Base-by-base conservation (phyloP, 2,329 filamentous ascomycete genomes). In the Pseudodiploospora longispora region DNA sequence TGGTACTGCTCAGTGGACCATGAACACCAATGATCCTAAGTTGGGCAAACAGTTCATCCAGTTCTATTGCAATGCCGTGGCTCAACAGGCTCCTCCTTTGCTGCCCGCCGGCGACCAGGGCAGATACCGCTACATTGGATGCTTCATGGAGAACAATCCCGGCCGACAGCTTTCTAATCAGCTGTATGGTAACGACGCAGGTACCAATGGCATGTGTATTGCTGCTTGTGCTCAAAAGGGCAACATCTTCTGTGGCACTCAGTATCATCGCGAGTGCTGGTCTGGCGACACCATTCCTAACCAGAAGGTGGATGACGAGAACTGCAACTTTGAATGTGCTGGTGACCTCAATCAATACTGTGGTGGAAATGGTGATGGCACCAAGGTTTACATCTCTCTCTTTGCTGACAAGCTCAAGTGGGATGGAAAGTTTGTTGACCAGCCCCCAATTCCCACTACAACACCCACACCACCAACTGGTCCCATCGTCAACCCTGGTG, bases 111-210 rank as follows among this genome's bases (percentile, higher is more conserved):
- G 72, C 7, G 44, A 46, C 0, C 62, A 66, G 1, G 71, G 70
- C 6, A 57, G 63, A n/a, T 78, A 74, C 50, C 65, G 68, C 8
- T 80, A 80, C 45, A 51, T 67, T 2, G 76, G 76, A 4, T 80
- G 76, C 57, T 79, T 64, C 59, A 67, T 67, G 39, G 76, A 80
- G 50, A 76, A 75, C 47, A 78, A 75, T 37, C 75, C 75, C 0
- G 68, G 66, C 9, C 68, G 75, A 8, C 75, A 78, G 52, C 62
- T 80, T 2, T 53, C 66, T 2, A 60, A 48, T 3, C 64, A 69
- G 48, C 46, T 73, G 0, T 69, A 70, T 35, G 58, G 61, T n/a
- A 57, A 61, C n/a, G 47, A 56, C 7, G 58, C 55, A 10, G 72
- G 66, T 57, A 70, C 70, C 3, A 70, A 65, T 27, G 60, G 61